phyloP scores from a whole-genome alignment of 2,329 filamentous ascomycete genomes.

The Talaromyces sp. region DNA sequence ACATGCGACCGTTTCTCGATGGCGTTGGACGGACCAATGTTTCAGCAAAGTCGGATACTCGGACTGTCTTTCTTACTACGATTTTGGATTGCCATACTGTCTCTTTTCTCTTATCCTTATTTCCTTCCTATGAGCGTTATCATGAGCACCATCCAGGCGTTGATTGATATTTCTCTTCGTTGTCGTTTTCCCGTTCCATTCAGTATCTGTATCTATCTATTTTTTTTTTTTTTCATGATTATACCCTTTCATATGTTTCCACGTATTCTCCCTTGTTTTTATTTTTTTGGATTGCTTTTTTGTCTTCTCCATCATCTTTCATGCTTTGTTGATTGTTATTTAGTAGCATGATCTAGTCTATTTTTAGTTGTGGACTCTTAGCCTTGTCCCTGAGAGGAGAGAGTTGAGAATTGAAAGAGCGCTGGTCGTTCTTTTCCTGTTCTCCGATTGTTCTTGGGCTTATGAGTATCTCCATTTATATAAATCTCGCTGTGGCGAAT shows the following conservation, averaged over 20 bases:
- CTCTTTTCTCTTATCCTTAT: conserved; percentile 2
- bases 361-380: neutral
- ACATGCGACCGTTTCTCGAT: neutral
- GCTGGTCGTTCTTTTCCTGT: conserved; percentile 15
- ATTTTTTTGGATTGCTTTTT: neutral
- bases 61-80: neutral
- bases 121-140: conserved; percentile 17
- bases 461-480: neutral
- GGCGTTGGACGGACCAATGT: neutral
- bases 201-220: conserved; percentile 12
- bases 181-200: conserved; percentile 12
- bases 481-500: neutral
- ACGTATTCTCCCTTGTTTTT: neutral
- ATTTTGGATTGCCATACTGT: neutral
- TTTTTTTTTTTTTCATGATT: conserved; percentile 14
- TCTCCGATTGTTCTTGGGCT: neutral
- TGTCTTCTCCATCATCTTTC: neutral
- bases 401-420: conserved; percentile 9
- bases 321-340: neutral
- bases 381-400: neutral
- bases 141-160: conserved; percentile 16
- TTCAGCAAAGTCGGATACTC: neutral
- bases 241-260: conserved; percentile 15
- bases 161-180: conserved; percentile 6
- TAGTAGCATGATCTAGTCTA: conserved; percentile 5